phyloP scores from a whole-genome alignment of 108 stramenopile genomes.

The Cyclotella atomus region DNA sequence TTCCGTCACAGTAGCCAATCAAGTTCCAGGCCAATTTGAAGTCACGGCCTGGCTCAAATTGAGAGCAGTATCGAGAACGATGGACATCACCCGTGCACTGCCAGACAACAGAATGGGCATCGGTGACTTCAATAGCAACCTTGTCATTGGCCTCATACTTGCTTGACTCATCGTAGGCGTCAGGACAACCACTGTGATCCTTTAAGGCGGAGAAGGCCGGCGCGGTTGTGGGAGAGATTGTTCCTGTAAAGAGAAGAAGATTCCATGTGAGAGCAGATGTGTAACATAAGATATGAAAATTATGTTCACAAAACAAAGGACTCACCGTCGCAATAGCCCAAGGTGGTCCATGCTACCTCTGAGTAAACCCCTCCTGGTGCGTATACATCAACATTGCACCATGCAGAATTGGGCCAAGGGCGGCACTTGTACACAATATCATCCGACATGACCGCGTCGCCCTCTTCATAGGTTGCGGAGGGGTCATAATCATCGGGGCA shows the following conservation, averaged over 20 bases:
- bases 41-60: background rate
- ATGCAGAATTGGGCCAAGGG: background rate
- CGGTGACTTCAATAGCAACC: no score
- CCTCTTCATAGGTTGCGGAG: background rate
- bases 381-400: background rate
- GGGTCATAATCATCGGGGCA: slow-evolving; percentile 8
- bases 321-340: background rate
- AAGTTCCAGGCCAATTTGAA: background rate
- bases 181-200: slow-evolving; percentile 3
- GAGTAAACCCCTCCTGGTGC: background rate
- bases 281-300: no score
- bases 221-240: background rate
- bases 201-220: background rate
- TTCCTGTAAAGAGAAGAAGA: no score
- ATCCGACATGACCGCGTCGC: slow-evolving; percentile 1
- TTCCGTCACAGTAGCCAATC: slow-evolving; percentile 2
- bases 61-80: slow-evolving; percentile 1
- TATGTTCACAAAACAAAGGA: no score
- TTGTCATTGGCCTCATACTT: no score
- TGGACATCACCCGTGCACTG: slow-evolving; percentile 1
- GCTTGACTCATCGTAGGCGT: background rate
- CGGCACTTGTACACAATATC: slow-evolving; percentile 3
- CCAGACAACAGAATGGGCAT: no score
- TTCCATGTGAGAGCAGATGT: no score
- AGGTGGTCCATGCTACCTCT: background rate